Base-by-base conservation (phyloP, 768 basidiomycete species). In the Leccinellum rugosiceps region DNA sequence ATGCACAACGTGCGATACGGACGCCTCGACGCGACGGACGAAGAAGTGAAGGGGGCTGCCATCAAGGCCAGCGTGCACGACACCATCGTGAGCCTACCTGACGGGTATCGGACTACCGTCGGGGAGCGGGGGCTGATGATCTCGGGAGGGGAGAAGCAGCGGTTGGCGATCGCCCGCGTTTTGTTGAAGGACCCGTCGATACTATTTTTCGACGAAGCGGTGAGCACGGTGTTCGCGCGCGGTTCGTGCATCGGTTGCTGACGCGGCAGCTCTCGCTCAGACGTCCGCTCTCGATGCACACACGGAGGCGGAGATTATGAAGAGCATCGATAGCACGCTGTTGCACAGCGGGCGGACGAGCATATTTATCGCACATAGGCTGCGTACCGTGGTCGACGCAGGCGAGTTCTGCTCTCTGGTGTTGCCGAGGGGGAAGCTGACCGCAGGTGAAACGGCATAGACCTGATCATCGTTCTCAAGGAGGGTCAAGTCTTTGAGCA, bases 71-170 rank as follows among this genome's bases (percentile, higher is more conserved):
- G 92, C 64, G 90, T 98, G 21, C 88, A 94, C 64, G 76, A 87
- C 14, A 86, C 92, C 3, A 83, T 99, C 55, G 76, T 81, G 76
- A 78, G 82, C 34, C 74, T 99, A 32, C 94, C 95, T 0, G 91
- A 94, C 6, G 86, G 87, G 56, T 99, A 97, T 71, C 66, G 74
- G 41, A 98, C 97, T 2, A 88, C 88, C 65, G 97, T 99, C 23
- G 97, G 97, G 1, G 97, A 99, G 74, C 77, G 97, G 41, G 97
- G 97, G 5, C 71, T 98, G 68, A 99, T 99, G 97, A 92, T 99
- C 49, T 95, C 92, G 35, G 97, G 97, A 0, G 97, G 97, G 1
- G 97, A 99, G 80, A 99, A 99, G 74, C 97, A 99, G 77, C 75
- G 97, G 51, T 74, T 99, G 64, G 97, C 97, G 3, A 92, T 99